These are phyloP conservation scores for Polytolypa hystricis DNA, from an alignment of 2,329 filamentous ascomycete genomes.

Conservation along the genomic window DNA sequence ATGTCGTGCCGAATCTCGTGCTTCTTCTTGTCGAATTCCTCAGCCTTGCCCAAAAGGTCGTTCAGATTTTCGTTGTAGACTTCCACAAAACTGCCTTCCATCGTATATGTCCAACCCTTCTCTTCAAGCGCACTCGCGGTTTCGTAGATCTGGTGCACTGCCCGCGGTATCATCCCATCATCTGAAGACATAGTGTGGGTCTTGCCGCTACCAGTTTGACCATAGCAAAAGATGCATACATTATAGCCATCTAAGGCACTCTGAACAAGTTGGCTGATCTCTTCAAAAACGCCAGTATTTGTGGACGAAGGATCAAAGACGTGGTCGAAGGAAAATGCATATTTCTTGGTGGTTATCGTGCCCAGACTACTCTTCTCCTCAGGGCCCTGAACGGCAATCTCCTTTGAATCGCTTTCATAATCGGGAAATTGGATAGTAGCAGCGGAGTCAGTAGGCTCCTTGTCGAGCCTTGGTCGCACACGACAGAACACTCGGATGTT, in stretches of 20 bases:
- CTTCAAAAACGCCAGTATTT: constrained; percentile 83
- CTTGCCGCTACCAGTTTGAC: constrained; percentile 93
- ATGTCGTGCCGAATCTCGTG: constrained; percentile 85
- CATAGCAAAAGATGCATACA: constrained; percentile 97
- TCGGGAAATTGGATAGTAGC: constrained; percentile 75
- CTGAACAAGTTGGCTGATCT: constrained; percentile 94
- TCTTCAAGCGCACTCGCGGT: constrained; percentile 73
- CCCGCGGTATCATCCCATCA: constrained; percentile 91
- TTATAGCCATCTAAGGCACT: constrained; percentile 96
- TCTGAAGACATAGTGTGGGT: constrained; percentile 87
- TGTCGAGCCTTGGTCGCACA: constrained; percentile 62
- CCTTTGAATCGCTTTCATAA: constrained; percentile 66
- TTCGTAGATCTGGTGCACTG: constrained; percentile 86
- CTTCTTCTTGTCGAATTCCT: constrained; percentile 66
- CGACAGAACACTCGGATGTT: constrained; percentile 98
- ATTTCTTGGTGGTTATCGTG: constrained; percentile 63
- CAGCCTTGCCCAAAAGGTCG: constrained; percentile 66
- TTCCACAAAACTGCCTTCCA: constrained; percentile 92
- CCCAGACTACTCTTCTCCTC: constrained; percentile 76
- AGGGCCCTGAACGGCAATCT: constrained; percentile 72
- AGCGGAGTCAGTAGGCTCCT: constrained; percentile 47
- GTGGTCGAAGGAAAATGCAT: constrained; percentile 83
- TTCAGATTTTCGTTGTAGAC: constrained; percentile 98
- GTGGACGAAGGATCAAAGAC: constrained; percentile 70
- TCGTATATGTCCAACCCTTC: constrained; percentile 88